These are phyloP conservation scores for Colletotrichum higginsianum DNA, from an alignment of 2,329 filamentous ascomycete genomes.

Conservation along the genomic window DNA sequence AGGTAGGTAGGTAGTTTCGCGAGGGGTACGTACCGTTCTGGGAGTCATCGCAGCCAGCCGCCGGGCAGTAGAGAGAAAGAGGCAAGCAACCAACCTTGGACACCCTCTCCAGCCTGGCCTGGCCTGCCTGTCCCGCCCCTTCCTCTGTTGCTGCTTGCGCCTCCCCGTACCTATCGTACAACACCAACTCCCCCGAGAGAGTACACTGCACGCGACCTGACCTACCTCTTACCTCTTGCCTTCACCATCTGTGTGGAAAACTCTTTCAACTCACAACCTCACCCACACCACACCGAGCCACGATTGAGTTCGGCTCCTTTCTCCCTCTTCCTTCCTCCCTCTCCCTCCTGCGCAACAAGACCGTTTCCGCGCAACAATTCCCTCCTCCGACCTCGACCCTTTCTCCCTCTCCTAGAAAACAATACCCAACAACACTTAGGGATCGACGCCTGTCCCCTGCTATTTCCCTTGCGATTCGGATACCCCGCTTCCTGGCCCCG, in stretches of 20 bases:
- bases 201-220: constrained; percentile 39
- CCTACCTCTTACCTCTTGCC: background rate
- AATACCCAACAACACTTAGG: constrained; percentile 15
- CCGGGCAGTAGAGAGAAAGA: background rate
- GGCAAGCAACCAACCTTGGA: constrained; percentile 9
- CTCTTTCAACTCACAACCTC: constrained; percentile 42
- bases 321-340: constrained; percentile 18
- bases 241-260: constrained; percentile 38
- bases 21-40: constrained; percentile 17
- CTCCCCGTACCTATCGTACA: constrained; percentile 28
- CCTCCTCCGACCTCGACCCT: constrained; percentile 29
- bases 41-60: background rate
- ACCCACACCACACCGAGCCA: constrained; percentile 24
- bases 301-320: constrained; percentile 35
- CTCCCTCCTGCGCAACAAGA: constrained; percentile 31
- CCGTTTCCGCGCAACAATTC: constrained; percentile 20
- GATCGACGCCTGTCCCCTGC: constrained; percentile 42
- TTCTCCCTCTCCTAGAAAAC: constrained; percentile 4
- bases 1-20: no score
- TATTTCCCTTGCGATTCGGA: constrained; percentile 42
- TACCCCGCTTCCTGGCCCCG: constrained; percentile 45
- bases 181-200: constrained; percentile 15
- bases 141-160: constrained; percentile 29
- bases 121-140: constrained; percentile 25
- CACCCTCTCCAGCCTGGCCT: constrained; percentile 10